Base-by-base conservation (phyloP, 139 green algal species). In the Picochlorum sp. region DNA sequence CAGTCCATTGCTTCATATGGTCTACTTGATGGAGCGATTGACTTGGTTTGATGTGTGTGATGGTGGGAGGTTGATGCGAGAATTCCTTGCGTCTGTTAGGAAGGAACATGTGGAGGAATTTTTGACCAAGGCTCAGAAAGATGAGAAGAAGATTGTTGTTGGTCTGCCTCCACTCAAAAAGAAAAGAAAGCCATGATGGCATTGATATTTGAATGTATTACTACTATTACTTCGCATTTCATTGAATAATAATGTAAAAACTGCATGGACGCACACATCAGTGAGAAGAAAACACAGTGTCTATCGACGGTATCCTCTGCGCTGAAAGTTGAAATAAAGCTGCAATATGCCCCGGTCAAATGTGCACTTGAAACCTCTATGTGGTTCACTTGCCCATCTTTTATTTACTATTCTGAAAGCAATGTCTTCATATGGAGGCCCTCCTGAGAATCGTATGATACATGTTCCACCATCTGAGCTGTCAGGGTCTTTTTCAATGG, bases 261-360 rank as follows among this genome's bases (percentile, higher is more conserved):
- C n/a, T 55, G 13, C 21, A 34, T 37, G 21, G 51, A n/a, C 14
- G 2, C 20, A 15, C 13, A 0, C 24, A 28, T 28, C 24, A 30
- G 55, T 26, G 9, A 26, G 21, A 30, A 0, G 28, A 30, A 26
- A 54, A 30, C 3, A 34, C 5, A 10, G 21, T 30, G 5, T 9
- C 37, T 41, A 96, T 2, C 90, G 77, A 38, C 86, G 70, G 82
- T 97, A 97, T 21, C 85, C 69, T 9, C 81, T 69, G 20, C 90
- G 75, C 68, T 90, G 84, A 83, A 96, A 98, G 76, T 97, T 98
- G 88, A 98, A 96, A 82, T 96, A 99, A 8, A 99, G 77, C 70
- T 99, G 93, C 67, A 99, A 74, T 57, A 98, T 97, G 60, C 93
- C 93, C 8, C 93, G 77, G 59, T 98, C 93, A 61, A 91, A 99